Conservation (phyloP, 345 rosid species). For the Syzygium grande region DNA sequence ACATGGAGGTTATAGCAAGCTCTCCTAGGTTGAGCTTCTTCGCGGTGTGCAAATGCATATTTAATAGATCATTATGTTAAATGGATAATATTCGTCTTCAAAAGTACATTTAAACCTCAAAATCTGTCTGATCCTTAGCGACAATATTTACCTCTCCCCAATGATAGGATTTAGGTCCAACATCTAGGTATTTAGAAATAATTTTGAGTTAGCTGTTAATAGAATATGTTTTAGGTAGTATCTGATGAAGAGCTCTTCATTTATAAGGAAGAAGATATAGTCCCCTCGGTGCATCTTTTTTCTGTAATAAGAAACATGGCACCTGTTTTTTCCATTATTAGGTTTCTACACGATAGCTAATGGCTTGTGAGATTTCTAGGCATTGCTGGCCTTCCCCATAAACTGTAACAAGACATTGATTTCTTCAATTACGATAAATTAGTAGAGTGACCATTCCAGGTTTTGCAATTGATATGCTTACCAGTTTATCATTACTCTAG, state of each 20-base stretch:
- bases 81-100: not conserved
- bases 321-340: fast-evolving
- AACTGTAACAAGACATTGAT: not conserved
- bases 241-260: too few relatives aligned
- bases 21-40: not conserved
- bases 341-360: not conserved
- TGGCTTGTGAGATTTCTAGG: not conserved
- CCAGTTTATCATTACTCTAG: not conserved
- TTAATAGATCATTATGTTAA: not conserved
- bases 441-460: too few relatives aligned
- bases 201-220: not conserved
- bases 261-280: not conserved
- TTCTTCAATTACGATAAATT: too few relatives aligned
- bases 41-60: not conserved
- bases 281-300: fast-evolving
- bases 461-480: not conserved
- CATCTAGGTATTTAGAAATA: not conserved
- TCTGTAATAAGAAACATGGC: not conserved
- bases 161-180: not conserved
- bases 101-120: not conserved
- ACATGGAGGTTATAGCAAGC: not conserved
- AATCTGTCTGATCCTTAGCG: too few relatives aligned
- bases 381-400: not conserved
- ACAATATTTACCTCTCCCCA: not conserved
- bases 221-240: not conserved